A percentile compares a stretch with the other conserved stretches of the same genome.
Evolutionary conservation across 164 flowering plant genomes (phyloP).

Genomic region (Hamamelis virginiana): DNA sequence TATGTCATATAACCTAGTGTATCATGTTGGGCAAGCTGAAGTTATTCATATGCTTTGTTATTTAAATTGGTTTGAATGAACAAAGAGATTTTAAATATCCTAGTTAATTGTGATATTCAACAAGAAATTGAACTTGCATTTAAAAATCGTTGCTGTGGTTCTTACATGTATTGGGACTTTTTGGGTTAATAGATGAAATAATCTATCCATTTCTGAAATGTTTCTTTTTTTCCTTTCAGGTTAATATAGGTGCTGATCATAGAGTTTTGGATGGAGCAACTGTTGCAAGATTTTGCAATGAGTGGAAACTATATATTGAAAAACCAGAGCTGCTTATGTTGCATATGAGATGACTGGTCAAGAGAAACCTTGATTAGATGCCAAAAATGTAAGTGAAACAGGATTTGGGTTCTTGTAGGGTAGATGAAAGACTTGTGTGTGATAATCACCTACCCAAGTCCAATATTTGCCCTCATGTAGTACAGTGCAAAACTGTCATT

Average conservation of each 20-base stretch:
- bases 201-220: background rate
- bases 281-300: constrained; percentile 86
- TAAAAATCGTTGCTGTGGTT: background rate
- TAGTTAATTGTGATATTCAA: too few relatives aligned
- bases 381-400: too few relatives aligned
- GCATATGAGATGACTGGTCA: constrained; percentile 57
- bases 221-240: constrained; percentile 41
- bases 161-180: background rate
- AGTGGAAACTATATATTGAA: constrained; percentile 82
- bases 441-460: too few relatives aligned
- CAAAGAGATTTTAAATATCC: too few relatives aligned
- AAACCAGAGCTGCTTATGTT: constrained; percentile 83
- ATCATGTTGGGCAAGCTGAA: background rate
- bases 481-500: too few relatives aligned
- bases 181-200: background rate
- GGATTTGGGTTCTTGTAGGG: too few relatives aligned
- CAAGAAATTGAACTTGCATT: too few relatives aligned
- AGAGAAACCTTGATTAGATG: too few relatives aligned
- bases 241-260: constrained; percentile 92
- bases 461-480: too few relatives aligned
- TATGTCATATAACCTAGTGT: too few relatives aligned
- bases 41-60: background rate
- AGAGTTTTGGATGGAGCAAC: constrained; percentile 95
- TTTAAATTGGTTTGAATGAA: background rate
- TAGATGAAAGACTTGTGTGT: too few relatives aligned